Evolutionary conservation across 768 basidiomycete species (phyloP).

Genomic region (Amyloporia xantha): DNA sequence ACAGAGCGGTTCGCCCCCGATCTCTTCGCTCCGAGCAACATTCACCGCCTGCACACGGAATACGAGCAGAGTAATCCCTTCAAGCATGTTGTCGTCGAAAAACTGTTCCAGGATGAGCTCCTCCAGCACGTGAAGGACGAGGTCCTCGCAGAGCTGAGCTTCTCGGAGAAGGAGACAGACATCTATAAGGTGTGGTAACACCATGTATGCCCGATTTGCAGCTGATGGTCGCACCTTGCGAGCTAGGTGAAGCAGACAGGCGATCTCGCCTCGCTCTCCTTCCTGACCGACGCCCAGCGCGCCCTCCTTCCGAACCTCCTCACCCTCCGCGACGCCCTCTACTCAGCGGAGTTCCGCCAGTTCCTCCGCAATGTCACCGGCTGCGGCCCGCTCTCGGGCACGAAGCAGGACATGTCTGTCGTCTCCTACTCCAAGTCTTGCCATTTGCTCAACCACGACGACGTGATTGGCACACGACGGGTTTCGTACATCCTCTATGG

Average conservation of each 20-base stretch:
- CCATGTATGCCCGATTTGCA: no score
- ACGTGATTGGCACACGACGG: constrained; percentile 90
- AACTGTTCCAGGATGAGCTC: constrained; percentile 79
- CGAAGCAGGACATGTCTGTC: constrained; percentile 92
- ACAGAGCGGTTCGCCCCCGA: constrained; percentile 39
- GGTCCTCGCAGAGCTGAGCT: constrained; percentile 69
- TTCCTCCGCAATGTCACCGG: constrained; percentile 86
- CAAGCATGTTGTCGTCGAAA: constrained; percentile 75
- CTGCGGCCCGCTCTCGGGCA: constrained; percentile 86
- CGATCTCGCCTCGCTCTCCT: constrained; percentile 89
- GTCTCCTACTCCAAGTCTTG: constrained; percentile 88
- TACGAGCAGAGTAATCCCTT: constrained; percentile 66
- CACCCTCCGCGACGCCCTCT: constrained; percentile 83
- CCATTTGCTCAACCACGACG: constrained; percentile 96
- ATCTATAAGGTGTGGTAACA: constrained; percentile 94
- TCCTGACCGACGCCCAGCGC: constrained; percentile 71
- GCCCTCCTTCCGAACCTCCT: constrained; percentile 76
- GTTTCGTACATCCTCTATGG: constrained; percentile 98
- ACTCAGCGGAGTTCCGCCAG: constrained; percentile 73
- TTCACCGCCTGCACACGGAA: constrained; percentile 44
- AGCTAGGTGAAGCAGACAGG: constrained; percentile 91
- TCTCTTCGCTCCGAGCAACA: constrained; percentile 51
- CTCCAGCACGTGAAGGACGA: constrained; percentile 79
- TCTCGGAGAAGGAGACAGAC: constrained; percentile 94
- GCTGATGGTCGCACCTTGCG: no score